phyloP scores from a whole-genome alignment of 441 rosid species.

The Euphorbia celastroides region DNA sequence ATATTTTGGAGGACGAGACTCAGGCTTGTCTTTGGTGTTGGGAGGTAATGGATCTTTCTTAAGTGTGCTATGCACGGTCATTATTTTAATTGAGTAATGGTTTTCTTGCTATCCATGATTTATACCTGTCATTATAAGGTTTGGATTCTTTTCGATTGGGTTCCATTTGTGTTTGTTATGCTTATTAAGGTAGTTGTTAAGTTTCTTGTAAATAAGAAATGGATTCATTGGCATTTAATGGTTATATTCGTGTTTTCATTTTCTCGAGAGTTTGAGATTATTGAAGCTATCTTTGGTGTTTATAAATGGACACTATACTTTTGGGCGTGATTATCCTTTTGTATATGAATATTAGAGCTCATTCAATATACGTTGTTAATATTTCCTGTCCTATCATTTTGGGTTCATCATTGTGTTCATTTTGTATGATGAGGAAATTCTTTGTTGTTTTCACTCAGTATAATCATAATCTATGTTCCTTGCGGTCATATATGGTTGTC shows the following conservation, averaged over 20 bases:
- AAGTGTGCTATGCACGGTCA: not conserved
- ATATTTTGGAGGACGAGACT: constrained; percentile 68
- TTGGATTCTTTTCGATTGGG: not conserved
- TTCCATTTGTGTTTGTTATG: not conserved
- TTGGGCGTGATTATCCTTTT: not conserved
- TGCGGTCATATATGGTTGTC: not conserved
- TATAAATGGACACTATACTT: not conserved
- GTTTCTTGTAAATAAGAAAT: not conserved
- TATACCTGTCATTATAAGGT: not conserved
- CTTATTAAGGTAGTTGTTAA: not conserved
- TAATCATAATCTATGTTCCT: not conserved
- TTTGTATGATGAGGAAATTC: too few relatives aligned
- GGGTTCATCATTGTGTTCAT: not conserved
- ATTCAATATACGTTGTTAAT: not conserved
- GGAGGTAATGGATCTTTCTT: constrained; percentile 56
- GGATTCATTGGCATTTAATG: constrained; percentile 2
- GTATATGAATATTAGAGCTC: not conserved
- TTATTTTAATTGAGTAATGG: not conserved
- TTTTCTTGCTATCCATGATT: not conserved
- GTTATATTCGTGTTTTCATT: not conserved
- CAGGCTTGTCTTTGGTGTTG: constrained; percentile 80
- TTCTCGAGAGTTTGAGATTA: not conserved
- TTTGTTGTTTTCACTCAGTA: not conserved
- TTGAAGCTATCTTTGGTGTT: not conserved
- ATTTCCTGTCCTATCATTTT: not conserved